These are phyloP conservation scores for Stachybotrys echinatus DNA, from an alignment of 2,329 filamentous ascomycete species.

Conservation along the genomic window DNA sequence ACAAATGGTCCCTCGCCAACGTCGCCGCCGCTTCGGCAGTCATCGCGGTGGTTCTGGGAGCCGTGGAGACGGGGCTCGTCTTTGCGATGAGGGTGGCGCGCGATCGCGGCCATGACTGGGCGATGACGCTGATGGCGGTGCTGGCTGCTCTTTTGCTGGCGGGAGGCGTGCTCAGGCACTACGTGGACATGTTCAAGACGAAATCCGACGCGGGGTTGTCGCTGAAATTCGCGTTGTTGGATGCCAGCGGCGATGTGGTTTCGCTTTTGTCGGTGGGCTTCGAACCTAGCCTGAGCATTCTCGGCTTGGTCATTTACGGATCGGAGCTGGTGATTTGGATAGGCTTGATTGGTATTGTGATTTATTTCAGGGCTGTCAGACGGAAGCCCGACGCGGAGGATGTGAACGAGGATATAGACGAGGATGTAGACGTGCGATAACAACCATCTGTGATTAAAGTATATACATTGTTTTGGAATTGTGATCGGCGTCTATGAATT, in stretches of 20 bases:
- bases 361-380: not conserved
- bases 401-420: too few relatives aligned
- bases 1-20: constrained; percentile 4
- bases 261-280: not conserved
- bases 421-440: too few relatives aligned
- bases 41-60: not conserved
- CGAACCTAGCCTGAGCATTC: not conserved
- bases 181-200: not conserved
- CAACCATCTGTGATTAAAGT: too few relatives aligned
- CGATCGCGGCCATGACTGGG: not conserved
- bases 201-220: not conserved
- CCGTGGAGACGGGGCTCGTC: not conserved
- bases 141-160: not conserved
- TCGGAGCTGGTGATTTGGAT: constrained; percentile 1
- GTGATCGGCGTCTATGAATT: too few relatives aligned
- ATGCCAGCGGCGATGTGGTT: not conserved
- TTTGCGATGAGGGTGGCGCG: not conserved
- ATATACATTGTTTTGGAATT: too few relatives aligned
- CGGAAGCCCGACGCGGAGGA: not conserved
- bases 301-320: not conserved
- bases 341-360: not conserved
- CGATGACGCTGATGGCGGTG: not conserved
- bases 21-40: not conserved
- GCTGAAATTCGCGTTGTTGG: not conserved
- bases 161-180: not conserved